Evolutionary conservation across 2,329 filamentous ascomycete genomes (phyloP), one percentile per base, ranked within the genome.

Genomic region (Fusarium nurragi): DNA sequence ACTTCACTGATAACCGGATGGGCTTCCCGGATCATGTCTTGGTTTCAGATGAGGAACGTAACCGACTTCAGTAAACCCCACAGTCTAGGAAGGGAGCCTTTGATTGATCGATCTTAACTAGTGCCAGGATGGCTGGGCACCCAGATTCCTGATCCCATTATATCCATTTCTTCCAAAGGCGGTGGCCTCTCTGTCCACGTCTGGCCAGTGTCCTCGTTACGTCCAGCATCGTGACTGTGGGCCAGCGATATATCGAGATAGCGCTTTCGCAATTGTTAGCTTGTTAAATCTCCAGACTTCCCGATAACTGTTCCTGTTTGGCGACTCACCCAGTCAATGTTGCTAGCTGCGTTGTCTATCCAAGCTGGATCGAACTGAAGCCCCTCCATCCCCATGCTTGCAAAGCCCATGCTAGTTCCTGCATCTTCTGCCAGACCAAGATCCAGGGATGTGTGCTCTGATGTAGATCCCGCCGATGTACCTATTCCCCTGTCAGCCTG

Each of bases 311-410:
- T 7, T 30, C 19, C 10, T 44, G 32, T 39, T 46, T 44, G 16
- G 13, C 19, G 32, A 73, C 77, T 62, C 67, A 79, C 77, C 77
- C 77, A 79, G 56, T 79, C 77, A 72, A 79, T 75, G 50, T 71
- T 73, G 22, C 74, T 68, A 26, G 63, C 65, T 47, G 69, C 65
- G 13, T 68, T 67, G 26, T 73, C 65, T 57, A 78, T 74, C 77
- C 77, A 79, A 18, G 76, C 72, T n/a, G 73, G 59, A 49, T 78
- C 77, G 52, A 78, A 74, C 16, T 72, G 64, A 21, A 75, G 60
- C 9, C 61, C 67, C 32, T 55, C 64, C 22, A 63, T 60, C 26
- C 60, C 65, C 43, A 68, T 67, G 36, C 46, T 57, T 19, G 69
- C 59, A 28, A 70, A 69, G 47, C 49, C 61, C 65, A 69, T 68